phyloP scores from a whole-genome alignment of 2,329 filamentous ascomycete species.

The Fusarium decemcellulare region DNA sequence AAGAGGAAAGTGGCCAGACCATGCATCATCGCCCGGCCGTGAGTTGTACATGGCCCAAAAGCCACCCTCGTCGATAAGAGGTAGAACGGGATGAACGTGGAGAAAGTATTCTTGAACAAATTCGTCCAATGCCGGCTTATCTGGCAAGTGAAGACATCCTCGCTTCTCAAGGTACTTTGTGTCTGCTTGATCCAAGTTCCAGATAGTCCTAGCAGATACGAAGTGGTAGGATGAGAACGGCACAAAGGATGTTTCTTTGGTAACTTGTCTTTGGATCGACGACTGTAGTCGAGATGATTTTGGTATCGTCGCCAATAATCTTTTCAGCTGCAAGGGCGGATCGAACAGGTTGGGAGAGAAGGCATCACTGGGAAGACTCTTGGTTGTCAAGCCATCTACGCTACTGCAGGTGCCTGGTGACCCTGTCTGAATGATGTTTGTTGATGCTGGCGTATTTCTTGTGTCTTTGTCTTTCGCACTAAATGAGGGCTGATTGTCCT shows the following conservation, averaged over 20 bases:
- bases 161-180: slow-evolving; percentile 2
- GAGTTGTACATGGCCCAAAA: slow-evolving; percentile 40
- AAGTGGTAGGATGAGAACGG: slow-evolving; percentile 15
- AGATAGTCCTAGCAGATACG: not conserved
- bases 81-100: slow-evolving; percentile 41
- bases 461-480: not conserved
- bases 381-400: too few species aligned
- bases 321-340: not conserved
- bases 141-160: slow-evolving; percentile 36
- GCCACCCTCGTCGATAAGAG: slow-evolving; percentile 37
- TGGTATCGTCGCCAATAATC: not conserved
- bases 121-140: slow-evolving; percentile 30
- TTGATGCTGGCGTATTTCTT: not conserved
- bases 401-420: too few species aligned
- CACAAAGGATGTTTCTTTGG: not conserved
- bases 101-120: slow-evolving; percentile 41
- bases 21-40: not conserved
- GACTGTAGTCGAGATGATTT: not conserved
- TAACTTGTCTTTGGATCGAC: not conserved
- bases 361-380: too few species aligned
- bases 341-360: too few species aligned
- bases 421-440: too few species aligned
- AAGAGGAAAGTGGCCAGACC: slow-evolving; percentile 8
- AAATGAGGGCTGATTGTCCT: not conserved
- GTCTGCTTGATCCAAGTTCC: not conserved